Conservation (phyloP, 108 stramenopile genomes). For the Parmales sp. region DNA sequence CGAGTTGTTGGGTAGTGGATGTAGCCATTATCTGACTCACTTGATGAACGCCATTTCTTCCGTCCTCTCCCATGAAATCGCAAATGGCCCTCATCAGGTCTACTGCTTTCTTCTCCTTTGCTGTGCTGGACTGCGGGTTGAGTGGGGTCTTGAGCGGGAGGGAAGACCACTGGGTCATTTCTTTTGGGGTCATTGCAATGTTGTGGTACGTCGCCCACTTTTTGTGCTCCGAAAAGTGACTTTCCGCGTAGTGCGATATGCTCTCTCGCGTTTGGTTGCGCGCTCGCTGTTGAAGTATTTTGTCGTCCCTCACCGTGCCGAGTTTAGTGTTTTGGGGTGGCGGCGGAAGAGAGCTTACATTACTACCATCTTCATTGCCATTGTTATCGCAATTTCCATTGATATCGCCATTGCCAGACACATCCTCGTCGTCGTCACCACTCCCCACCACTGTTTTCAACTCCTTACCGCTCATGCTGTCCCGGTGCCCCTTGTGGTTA, state of each 20-base stretch:
- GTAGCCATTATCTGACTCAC: no score
- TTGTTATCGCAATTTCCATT: not conserved
- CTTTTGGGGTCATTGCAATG: not conserved
- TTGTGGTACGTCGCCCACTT: slow-evolving; percentile 8
- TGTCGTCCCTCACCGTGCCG: not conserved
- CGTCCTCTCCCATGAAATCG: slow-evolving; percentile 10
- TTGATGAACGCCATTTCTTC: not conserved
- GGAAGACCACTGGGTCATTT: not conserved
- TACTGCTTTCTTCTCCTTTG: not conserved
- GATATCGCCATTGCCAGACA: not conserved
- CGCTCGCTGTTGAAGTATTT: not conserved
- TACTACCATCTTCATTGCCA: not conserved
- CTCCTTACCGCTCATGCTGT: not conserved
- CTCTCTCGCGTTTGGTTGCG: not conserved
- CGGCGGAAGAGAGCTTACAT: no score
- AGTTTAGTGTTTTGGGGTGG: not conserved
- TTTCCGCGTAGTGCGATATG: not conserved
- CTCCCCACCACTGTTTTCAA: not conserved
- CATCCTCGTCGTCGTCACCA: not conserved
- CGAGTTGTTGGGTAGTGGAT: no score
- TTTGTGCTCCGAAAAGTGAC: not conserved
- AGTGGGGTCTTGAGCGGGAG: not conserved
- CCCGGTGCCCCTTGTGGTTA: not conserved
- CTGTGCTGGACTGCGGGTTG: not conserved
- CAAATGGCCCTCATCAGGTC: not conserved